Percentiles rank a stretch among this genome's conserved stretches.
Evolutionary conservation across 257 asterid species (phyloP).

Genomic region (Solanum pennellii): DNA sequence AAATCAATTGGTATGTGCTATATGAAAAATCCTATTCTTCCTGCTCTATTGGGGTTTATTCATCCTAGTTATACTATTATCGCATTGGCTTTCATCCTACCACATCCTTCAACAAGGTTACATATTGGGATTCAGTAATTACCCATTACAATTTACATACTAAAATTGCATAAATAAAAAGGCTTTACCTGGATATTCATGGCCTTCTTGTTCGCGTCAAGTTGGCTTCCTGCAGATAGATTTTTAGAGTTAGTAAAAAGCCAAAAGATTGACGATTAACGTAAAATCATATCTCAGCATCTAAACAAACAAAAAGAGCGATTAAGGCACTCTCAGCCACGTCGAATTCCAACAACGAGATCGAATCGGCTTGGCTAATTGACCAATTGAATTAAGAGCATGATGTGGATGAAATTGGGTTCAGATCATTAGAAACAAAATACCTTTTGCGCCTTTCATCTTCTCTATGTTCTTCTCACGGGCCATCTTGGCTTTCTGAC

Average conservation of each 20-base stretch:
- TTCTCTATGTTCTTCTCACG: constrained; percentile 73
- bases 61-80: neutral
- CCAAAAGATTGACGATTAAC: neutral
- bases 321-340: neutral
- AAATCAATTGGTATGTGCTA: neutral
- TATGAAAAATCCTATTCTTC: neutral
- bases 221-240: constrained; percentile 66
- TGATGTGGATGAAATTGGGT: neutral
- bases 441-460: constrained; percentile 22
- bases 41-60: neutral
- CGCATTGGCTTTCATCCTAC: too few relatives aligned
- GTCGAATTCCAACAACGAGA: neutral
- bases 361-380: neutral
- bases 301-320: neutral
- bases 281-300: neutral
- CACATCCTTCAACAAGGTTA: neutral
- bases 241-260: neutral
- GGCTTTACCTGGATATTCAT: constrained; percentile 59
- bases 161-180: neutral
- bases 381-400: neutral
- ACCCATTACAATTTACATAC: neutral
- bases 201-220: constrained; percentile 73
- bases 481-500: constrained; percentile 74
- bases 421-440: neutral
- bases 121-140: neutral